A percentile compares a stretch with the other conserved stretches of the same genome.
Conservation (phyloP, 2,329 filamentous ascomycete species). For the Neocucurbitaria cava region DNA sequence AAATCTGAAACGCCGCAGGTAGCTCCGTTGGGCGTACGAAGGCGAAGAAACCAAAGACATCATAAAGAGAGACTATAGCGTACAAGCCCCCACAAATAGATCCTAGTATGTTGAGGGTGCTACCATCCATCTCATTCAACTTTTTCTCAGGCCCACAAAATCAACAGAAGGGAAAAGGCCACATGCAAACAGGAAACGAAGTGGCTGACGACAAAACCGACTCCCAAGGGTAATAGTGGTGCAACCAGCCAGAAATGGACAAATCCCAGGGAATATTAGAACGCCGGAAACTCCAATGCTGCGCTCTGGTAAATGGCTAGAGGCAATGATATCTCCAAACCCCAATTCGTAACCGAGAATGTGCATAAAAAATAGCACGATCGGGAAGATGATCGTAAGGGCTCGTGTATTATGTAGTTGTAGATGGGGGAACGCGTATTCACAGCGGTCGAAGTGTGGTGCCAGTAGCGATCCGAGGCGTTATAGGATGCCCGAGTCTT, state of each 20-base stretch:
- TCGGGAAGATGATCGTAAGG: constrained; percentile 41
- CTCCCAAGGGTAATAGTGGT: constrained; percentile 28
- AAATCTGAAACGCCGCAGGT: neutral
- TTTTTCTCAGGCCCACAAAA: constrained; percentile 16
- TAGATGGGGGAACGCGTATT: constrained; percentile 33
- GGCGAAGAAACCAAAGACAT: constrained; percentile 3
- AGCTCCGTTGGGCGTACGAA: neutral
- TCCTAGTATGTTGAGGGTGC: constrained; percentile 3
- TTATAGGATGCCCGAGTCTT: constrained; percentile 91
- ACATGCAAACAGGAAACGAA: constrained; percentile 8
- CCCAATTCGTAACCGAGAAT: constrained; percentile 44
- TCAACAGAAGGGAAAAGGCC: constrained; percentile 9
- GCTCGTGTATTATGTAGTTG: constrained; percentile 46
- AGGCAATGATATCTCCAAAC: constrained; percentile 46
- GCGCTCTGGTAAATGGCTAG: constrained; percentile 45
- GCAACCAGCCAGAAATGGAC: constrained; percentile 20
- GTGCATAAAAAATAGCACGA: constrained; percentile 38
- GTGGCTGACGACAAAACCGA: constrained; percentile 13
- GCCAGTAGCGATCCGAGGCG: constrained; percentile 17
- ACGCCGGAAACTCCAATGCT: constrained; percentile 49
- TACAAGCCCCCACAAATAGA: constrained; percentile 10
- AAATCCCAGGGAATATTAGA: constrained; percentile 37
- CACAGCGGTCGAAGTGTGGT: constrained; percentile 38
- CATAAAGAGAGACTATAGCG: constrained; percentile 21
- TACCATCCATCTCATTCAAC: constrained; percentile 3